Base-by-base conservation (phyloP, 192 early-diverging fungal species). In the Allomyces arbusculus region DNA sequence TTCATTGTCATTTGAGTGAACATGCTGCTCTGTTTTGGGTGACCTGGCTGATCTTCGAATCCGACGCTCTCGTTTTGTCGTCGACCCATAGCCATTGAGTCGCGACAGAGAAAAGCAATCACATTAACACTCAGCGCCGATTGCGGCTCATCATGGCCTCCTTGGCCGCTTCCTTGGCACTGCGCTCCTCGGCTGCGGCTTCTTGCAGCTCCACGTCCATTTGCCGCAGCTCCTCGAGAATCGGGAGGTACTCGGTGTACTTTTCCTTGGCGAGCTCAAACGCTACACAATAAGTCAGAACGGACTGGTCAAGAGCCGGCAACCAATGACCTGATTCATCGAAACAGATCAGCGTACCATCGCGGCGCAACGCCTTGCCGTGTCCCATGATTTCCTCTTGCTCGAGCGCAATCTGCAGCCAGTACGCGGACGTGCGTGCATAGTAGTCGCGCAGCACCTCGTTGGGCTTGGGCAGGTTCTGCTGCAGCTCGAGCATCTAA, bases 391-490 rank as follows among this genome's bases (percentile, higher is more conserved):
- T 69, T 44, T 79, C 72, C 7, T 40, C 33, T 8, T 40, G 33
- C 55, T 79, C 78, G 23, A 68, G 72, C 0, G 74, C 73, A 61
- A 72, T 74, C 61, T 70, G 9, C 10, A 73, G 68, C 76, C 76
- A 77, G 63, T 67, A 75, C n/a, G 72, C 74, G 9, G 76, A 71
- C 19, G 73, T 78, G 40, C 77, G 71, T 20, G 72, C 77, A 64
- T 78, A 78, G 26, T 75, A 78, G 45, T 76, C 77, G n/a, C 69
- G 67, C 61, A 78, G 65, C 0, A 69, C 70, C 63, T 78, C 77
- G n/a, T 74, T 72, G 40, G 73, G 72, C 12, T 66, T 73, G 1
- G 77, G 77, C 0, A 74, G 72, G 67, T 65, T 65, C 23, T 61
- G 43, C 68, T 64, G 33, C 65, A 28, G 50, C 33, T 23, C 10